Percentiles rank a stretch among this genome's conserved stretches.
Evolutionary conservation across 495 filamentous ascomycete genomes (phyloP).

Genomic region (Haplographium delicatum): DNA sequence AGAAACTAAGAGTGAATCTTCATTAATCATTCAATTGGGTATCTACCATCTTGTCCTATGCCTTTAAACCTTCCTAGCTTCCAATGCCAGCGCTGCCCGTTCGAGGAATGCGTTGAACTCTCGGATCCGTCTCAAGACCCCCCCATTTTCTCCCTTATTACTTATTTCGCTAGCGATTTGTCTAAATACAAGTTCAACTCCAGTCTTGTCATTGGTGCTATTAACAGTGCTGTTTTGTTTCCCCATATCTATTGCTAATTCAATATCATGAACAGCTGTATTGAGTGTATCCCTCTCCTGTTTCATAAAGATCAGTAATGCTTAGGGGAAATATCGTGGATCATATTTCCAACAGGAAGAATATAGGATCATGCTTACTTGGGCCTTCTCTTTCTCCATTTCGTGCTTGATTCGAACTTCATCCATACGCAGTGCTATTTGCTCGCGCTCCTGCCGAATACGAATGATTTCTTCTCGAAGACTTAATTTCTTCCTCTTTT

Average conservation of each 20-base stretch:
- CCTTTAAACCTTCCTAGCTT: constrained; percentile 25
- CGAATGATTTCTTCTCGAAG: constrained; percentile 59
- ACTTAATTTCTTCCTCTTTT: constrained; percentile 60
- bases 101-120: constrained; percentile 55
- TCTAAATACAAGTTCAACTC: constrained; percentile 44
- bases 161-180: constrained; percentile 41
- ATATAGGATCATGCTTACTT: constrained; percentile 33
- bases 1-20: too few relatives aligned
- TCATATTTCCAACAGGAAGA: neutral
- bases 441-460: constrained; percentile 58
- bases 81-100: constrained; percentile 42
- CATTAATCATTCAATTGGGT: constrained; percentile 7
- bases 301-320: neutral
- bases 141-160: constrained; percentile 38
- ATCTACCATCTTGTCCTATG: neutral
- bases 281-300: constrained; percentile 45
- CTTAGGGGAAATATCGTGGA: neutral
- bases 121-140: constrained; percentile 45
- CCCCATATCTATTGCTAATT: constrained; percentile 37
- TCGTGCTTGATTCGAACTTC: constrained; percentile 58
- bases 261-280: constrained; percentile 49
- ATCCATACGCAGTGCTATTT: constrained; percentile 64
- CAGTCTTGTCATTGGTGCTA: constrained; percentile 26
- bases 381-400: constrained; percentile 38
- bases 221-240: neutral